phyloP scores from a whole-genome alignment of 805 yeast genomes.

The Monosporozyma aerobia region DNA sequence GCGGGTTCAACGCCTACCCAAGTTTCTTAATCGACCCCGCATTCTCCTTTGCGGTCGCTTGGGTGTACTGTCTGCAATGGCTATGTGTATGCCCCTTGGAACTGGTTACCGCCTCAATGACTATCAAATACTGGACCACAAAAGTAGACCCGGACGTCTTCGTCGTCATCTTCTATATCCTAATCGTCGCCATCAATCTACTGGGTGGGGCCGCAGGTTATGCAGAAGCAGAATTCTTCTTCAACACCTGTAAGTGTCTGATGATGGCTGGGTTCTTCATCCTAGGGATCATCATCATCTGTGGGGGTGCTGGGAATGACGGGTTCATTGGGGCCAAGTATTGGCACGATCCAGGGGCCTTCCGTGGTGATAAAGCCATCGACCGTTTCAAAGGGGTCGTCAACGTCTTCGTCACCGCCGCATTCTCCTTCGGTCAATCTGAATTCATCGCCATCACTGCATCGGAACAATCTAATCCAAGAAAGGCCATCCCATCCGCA shows the following conservation, averaged over 20 bases:
- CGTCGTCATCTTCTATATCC: conserved; percentile 42
- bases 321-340: conserved; percentile 44
- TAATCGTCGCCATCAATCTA: conserved; percentile 39
- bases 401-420: conserved; percentile 45
- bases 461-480: conserved; percentile 47
- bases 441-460: conserved; percentile 54
- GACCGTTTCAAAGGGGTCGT: conserved; percentile 49
- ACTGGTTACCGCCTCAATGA: conserved; percentile 55
- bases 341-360: conserved; percentile 49
- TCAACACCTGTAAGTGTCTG: conserved; percentile 55
- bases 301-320: conserved; percentile 34
- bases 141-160: conserved; percentile 48
- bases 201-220: conserved; percentile 47
- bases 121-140: conserved; percentile 50
- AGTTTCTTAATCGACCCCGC: conserved; percentile 46
- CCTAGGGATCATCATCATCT: conserved; percentile 37
- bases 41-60: conserved; percentile 49
- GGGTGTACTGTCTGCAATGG: conserved; percentile 61
- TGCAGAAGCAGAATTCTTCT: conserved; percentile 57
- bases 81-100: conserved; percentile 53
- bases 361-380: conserved; percentile 28
- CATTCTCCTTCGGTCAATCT: conserved; percentile 54
- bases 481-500: conserved; percentile 48
- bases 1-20: conserved; percentile 58
- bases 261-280: conserved; percentile 53